Evolutionary conservation across 306 rosid genomes (phyloP), one percentile per base, ranked within the genome.

Genomic region (Herpetospermum pedunculosum): DNA sequence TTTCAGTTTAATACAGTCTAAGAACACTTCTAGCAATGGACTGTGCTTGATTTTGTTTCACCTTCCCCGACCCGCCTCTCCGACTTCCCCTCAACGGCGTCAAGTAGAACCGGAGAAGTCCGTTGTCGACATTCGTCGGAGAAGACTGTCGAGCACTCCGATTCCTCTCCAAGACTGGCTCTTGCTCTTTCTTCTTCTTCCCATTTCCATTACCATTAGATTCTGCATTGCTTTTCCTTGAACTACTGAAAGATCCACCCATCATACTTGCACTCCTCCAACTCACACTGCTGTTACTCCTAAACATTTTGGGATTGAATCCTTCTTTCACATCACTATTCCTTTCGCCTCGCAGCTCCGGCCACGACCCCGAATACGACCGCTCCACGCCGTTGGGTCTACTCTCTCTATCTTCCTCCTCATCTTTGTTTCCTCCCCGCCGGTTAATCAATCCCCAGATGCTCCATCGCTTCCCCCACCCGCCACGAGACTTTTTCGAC

Each of bases 11-110:
- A 80, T 94, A 94, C 88, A 94, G 76, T 76, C 97, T 79, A 73
- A 91, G 94, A 46, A 91, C 96, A 46, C 97, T 91, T 88, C 96
- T 91, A 26, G 99, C 91, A 18, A 91, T 89, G 47, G 99, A 89
- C 72, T 94, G 99, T 29, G 99, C 96, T 69, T 88, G 97, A 82
- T 81, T 91, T 1, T 91, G 80, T 87, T 88, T 85, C 49, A 86
- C 87, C 79, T 91, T 91, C 55, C 78, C 86, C 0, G 77, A 64
- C 47, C 80, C 70, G 5, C 89, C 88, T 75, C 96, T 84, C 84
- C 98, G 80, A 87, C 96, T 80, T 55, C 88, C 85, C 21, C 91
- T 72, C 88, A 85, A 23, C 2, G 98, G 95, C 10, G 96, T 85
- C 83, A 88, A 75, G 85, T 94, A 94, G 81, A 91, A 91, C 75